Percentiles rank a stretch among this genome's conserved stretches.
phyloP scores from a whole-genome alignment of 768 basidiomycete genomes.

The Leccinellum luteum region DNA sequence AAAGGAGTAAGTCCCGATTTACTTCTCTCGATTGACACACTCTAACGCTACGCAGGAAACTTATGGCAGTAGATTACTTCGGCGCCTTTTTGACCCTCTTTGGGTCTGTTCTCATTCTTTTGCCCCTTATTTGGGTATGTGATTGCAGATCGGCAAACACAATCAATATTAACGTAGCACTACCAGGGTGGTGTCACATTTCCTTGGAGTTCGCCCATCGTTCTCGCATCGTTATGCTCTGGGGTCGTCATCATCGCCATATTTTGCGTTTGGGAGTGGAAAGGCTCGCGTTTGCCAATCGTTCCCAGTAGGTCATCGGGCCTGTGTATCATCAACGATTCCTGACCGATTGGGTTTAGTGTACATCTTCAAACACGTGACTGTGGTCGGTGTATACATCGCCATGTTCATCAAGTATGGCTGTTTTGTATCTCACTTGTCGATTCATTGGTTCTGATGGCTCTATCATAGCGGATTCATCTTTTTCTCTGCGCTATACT shows the following conservation, averaged over 20 bases:
- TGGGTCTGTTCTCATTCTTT: constrained; percentile 60
- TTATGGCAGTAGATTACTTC: constrained; percentile 62
- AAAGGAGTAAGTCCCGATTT: constrained; percentile 35
- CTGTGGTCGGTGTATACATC: constrained; percentile 66
- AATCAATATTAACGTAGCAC: background rate
- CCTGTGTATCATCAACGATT: background rate
- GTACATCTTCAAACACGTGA: constrained; percentile 67
- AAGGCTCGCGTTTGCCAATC: constrained; percentile 64
- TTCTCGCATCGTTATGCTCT: constrained; percentile 57
- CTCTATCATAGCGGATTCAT: constrained; percentile 46
- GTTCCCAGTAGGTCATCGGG: constrained; percentile 54
- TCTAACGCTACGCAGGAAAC: constrained; percentile 43
- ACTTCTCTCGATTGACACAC: background rate
- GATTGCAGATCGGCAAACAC: background rate
- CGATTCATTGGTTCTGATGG: constrained; percentile 1
- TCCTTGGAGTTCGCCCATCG: constrained; percentile 65
- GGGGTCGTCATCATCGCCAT: constrained; percentile 51
- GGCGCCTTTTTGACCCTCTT: constrained; percentile 57
- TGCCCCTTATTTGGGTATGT: constrained; percentile 71
- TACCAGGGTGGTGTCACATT: constrained; percentile 67
- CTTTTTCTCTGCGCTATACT: constrained; percentile 64
- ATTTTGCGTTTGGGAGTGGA: constrained; percentile 75
- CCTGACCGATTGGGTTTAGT: constrained; percentile 38
- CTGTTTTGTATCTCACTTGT: background rate
- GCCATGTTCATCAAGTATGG: constrained; percentile 66